Base-by-base conservation (phyloP, 257 asterid genomes). In the Scutellaria barbata region DNA sequence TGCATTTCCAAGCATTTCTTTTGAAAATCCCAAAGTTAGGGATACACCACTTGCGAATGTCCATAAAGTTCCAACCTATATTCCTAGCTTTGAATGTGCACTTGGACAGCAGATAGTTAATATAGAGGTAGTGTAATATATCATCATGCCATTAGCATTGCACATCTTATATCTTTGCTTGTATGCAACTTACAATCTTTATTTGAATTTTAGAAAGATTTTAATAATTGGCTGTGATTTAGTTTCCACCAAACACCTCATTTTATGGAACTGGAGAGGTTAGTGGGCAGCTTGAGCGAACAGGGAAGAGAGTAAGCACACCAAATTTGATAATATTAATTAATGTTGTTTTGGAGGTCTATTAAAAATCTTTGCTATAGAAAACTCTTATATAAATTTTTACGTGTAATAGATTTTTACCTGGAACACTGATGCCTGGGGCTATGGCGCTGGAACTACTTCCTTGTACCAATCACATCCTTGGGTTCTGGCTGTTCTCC, bases 401-500 rank as follows among this genome's bases (percentile, higher is more conserved):
- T 16, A 30, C 73, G 22, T 79, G 68, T n/a, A 63, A 46, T 76
- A 91, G 99, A 76, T 91, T 54, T 91, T 91, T 77, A 82, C 95
- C 3, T 94, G 99, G 99, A 94, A 94, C 74, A 84, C 92, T 12
- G 99, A 91, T 82, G 98, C 99, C 1, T 91, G 92, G 92, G 98
- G 97, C 51, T 94, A 88, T 80, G 96, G 98, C 43, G 5, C 93
- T 16, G 96, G 92, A 79, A 91, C 98, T 72, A 88, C 96, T 62
- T 89, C 99, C 55, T 82, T 94, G 84, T 94, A 94, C 83, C 98
- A 94, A 81, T 94, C 99, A 56, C 99, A 94, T 80, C 99, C 99
- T 30, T 94, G 99, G 99, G 83, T 91, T 74, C 86, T 94, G n/a
- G 95, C 85, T 9, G 85, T 94, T 78, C 93, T 94, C 81, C 93